These are phyloP conservation scores for Gamarada debralockiae DNA, from an alignment of 495 filamentous ascomycete species.

Conservation along the genomic window DNA sequence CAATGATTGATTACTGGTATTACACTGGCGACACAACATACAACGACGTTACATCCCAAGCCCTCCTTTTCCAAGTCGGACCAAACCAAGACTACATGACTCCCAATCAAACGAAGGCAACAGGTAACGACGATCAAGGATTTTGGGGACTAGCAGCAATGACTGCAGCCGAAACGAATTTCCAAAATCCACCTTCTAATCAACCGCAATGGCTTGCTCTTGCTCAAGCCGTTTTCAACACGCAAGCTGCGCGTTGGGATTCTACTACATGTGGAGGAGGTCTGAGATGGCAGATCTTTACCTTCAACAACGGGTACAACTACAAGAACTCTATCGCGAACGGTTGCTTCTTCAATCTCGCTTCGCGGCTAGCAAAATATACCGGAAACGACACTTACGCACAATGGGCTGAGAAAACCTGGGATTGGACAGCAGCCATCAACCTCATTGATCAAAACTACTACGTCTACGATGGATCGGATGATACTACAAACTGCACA, in stretches of 20 bases:
- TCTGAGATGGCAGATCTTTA: conserved; percentile 75
- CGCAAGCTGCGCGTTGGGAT: conserved; percentile 62
- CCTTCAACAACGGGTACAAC: conserved; percentile 69
- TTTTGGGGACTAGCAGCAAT: conserved; percentile 68
- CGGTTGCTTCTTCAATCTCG: conserved; percentile 76
- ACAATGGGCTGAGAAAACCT: conserved; percentile 65
- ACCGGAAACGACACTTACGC: conserved; percentile 68
- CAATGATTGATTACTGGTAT: conserved; percentile 68
- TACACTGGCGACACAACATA: conserved; percentile 62
- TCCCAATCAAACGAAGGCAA: conserved; percentile 55
- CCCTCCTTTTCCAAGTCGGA: conserved; percentile 56
- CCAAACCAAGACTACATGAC: conserved; percentile 57
- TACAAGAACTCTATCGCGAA: conserved; percentile 75
- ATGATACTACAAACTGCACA: conserved; percentile 46
- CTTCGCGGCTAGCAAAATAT: conserved; percentile 66
- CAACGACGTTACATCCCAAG: conserved; percentile 50
- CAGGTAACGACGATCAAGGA: conserved; percentile 65
- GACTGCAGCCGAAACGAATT: conserved; percentile 61
- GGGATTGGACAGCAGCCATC: conserved; percentile 57
- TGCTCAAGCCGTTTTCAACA: conserved; percentile 77
- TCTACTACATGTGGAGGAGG: conserved; percentile 66
- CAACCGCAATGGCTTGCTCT: conserved; percentile 73
- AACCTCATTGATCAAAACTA: conserved; percentile 45
- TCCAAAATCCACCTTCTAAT: conserved; percentile 49
- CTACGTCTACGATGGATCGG: conserved; percentile 55